Evolutionary conservation across 2,329 filamentous ascomycete genomes (phyloP).

Genomic region (Colletotrichum musae): DNA sequence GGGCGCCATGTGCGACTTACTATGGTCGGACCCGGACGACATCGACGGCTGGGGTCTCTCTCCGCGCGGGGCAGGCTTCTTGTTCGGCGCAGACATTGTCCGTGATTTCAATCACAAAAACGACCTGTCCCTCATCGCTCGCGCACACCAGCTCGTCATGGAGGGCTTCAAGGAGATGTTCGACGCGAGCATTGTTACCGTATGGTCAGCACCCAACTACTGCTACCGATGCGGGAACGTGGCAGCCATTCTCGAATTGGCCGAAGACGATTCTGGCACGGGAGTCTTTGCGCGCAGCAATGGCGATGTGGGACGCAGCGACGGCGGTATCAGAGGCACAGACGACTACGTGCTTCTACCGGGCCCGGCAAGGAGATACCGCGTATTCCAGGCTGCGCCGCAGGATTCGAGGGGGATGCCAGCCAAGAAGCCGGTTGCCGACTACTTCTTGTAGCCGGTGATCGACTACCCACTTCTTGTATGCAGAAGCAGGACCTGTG

Average conservation of each 20-base stretch:
- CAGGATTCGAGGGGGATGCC: constrained; percentile 98
- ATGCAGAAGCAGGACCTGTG: constrained; percentile 44
- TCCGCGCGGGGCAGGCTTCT: constrained; percentile 92
- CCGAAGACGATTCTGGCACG: constrained; percentile 85
- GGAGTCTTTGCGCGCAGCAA: constrained; percentile 79
- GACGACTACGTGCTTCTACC: constrained; percentile 46
- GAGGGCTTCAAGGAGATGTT: constrained; percentile 99
- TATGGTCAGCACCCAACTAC: constrained; percentile 99
- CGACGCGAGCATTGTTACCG: constrained; percentile 93
- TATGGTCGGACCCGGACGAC: constrained; percentile 98
- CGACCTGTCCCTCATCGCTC: constrained; percentile 90
- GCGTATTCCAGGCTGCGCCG: constrained; percentile 96
- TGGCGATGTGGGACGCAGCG: constrained; percentile 76
- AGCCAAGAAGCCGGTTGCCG: constrained; percentile 96
- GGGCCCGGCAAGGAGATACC: constrained; percentile 90
- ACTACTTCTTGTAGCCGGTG: constrained; percentile 94
- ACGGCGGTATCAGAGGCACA: constrained; percentile 57
- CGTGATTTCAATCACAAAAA: constrained; percentile 97
- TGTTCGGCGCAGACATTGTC: constrained; percentile 96
- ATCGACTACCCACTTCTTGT: constrained; percentile 90
- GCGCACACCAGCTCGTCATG: constrained; percentile 98
- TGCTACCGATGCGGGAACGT: constrained; percentile 98
- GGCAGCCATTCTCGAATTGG: constrained; percentile 92
- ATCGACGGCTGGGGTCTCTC: constrained; percentile 97
- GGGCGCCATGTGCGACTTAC: constrained; percentile 97